Percentiles rank a stretch among this genome's conserved stretches.
phyloP scores from a whole-genome alignment of 2,329 filamentous ascomycete species.

The Hypoxylon sp. region DNA sequence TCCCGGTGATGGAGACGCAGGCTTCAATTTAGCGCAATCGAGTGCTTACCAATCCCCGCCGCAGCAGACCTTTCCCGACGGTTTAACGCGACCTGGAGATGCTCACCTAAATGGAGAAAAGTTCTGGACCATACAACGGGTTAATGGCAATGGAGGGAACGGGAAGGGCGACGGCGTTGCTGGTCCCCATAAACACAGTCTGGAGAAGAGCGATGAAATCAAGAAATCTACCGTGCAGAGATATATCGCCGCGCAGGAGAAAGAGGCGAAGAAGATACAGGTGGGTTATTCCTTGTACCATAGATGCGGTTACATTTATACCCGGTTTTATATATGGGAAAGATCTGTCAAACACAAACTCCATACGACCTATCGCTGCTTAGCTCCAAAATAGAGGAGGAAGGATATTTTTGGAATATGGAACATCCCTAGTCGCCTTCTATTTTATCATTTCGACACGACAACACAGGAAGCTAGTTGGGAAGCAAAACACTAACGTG shows the following conservation, averaged over 20 bases:
- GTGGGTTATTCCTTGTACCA: constrained; percentile 58
- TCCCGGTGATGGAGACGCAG: constrained; percentile 51
- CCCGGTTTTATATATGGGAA: constrained; percentile 36
- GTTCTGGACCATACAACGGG: constrained; percentile 82
- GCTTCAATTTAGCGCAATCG: constrained; percentile 42
- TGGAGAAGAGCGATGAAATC: constrained; percentile 82
- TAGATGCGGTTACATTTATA: constrained; percentile 29
- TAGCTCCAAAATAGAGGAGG: constrained; percentile 19
- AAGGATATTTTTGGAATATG: constrained; percentile 7
- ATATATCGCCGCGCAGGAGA: constrained; percentile 74
- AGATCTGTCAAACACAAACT: constrained; percentile 23
- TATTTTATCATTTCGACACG: background rate
- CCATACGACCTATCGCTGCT: constrained; percentile 17
- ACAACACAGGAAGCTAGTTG: constrained; percentile 9
- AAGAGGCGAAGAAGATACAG: constrained; percentile 73
- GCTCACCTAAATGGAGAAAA: constrained; percentile 62
- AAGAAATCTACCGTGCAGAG: constrained; percentile 85
- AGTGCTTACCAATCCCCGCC: constrained; percentile 44
- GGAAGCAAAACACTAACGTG: constrained; percentile 22
- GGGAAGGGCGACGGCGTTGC: constrained; percentile 78
- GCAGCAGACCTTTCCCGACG: constrained; percentile 48
- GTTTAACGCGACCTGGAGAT: constrained; percentile 56
- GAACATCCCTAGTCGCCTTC: constrained; percentile 7
- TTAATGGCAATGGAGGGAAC: constrained; percentile 82
- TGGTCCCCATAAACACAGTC: constrained; percentile 80